phyloP scores from a whole-genome alignment of 2,329 filamentous ascomycete species.

The Colletotrichum sojae region DNA sequence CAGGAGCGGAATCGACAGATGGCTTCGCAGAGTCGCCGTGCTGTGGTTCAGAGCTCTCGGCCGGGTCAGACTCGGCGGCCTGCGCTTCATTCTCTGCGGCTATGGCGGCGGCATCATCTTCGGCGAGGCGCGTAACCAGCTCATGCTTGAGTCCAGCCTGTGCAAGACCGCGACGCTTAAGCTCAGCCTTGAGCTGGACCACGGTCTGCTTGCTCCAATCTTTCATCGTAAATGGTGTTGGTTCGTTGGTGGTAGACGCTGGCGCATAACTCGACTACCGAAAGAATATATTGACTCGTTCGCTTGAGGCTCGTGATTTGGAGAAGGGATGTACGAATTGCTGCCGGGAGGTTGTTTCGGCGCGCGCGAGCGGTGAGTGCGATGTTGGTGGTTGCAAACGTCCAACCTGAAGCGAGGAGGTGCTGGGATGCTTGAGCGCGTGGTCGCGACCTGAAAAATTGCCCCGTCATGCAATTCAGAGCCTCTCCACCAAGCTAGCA shows the following conservation, averaged over 20 bases:
- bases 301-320: background rate
- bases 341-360: background rate
- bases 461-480: slow-evolving; percentile 40
- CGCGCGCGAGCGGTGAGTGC: background rate
- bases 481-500: slow-evolving; percentile 36
- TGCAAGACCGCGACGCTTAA: slow-evolving; percentile 79
- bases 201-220: slow-evolving; percentile 78
- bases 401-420: slow-evolving; percentile 10
- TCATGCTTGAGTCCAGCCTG: slow-evolving; percentile 80
- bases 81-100: slow-evolving; percentile 30
- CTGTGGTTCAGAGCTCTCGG: slow-evolving; percentile 13
- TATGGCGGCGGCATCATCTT: slow-evolving; percentile 50
- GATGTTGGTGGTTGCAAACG: slow-evolving; percentile 2
- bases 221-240: slow-evolving; percentile 54
- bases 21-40: slow-evolving; percentile 38
- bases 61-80: slow-evolving; percentile 10
- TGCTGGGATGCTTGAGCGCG: slow-evolving; percentile 28
- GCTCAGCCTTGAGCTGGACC: slow-evolving; percentile 80
- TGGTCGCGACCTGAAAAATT: slow-evolving; percentile 42
- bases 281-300: background rate
- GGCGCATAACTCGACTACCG: slow-evolving; percentile 33
- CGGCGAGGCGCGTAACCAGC: slow-evolving; percentile 75
- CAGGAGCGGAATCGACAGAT: slow-evolving; percentile 31
- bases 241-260: slow-evolving; percentile 44
- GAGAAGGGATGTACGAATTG: background rate